Conservation (phyloP, 208 protist genomes). For the Plasmodiophora brassicae region DNA sequence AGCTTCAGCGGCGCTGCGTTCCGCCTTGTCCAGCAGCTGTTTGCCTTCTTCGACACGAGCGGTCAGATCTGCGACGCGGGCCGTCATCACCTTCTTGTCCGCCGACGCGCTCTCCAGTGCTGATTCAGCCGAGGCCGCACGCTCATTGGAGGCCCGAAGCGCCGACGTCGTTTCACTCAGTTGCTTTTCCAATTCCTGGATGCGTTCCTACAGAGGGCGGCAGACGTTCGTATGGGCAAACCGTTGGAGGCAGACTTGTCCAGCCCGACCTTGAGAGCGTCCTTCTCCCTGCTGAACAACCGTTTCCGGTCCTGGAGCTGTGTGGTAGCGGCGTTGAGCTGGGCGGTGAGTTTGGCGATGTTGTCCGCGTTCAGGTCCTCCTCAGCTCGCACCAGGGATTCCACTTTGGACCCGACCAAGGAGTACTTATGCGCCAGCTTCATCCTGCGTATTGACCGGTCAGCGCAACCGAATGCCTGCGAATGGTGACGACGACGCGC, state of each 20-base stretch:
- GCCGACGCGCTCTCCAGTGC: background rate
- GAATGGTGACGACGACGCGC: background rate
- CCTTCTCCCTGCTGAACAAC: background rate
- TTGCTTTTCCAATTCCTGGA: background rate
- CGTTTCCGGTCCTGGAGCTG: conserved; percentile 9
- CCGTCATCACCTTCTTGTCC: background rate
- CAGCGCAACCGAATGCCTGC: background rate
- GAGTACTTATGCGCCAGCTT: conserved; percentile 32
- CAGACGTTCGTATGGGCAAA: no score
- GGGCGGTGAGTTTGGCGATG: background rate
- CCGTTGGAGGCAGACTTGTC: no score
- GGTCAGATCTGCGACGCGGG: background rate
- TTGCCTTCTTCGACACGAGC: background rate
- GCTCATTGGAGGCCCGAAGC: background rate
- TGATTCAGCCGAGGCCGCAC: background rate
- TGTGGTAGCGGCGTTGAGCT: background rate
- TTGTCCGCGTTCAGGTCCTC: background rate
- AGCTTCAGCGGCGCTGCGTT: background rate
- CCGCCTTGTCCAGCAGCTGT: background rate
- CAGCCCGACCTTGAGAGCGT: background rate
- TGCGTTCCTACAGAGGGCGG: background rate
- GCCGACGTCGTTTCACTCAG: background rate
- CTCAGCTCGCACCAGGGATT: conserved; percentile 1
- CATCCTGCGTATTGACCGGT: background rate
- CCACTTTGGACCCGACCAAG: background rate